These are phyloP conservation scores for Quercus gilva DNA, from an alignment of 306 rosid genomes.

Conservation along the genomic window DNA sequence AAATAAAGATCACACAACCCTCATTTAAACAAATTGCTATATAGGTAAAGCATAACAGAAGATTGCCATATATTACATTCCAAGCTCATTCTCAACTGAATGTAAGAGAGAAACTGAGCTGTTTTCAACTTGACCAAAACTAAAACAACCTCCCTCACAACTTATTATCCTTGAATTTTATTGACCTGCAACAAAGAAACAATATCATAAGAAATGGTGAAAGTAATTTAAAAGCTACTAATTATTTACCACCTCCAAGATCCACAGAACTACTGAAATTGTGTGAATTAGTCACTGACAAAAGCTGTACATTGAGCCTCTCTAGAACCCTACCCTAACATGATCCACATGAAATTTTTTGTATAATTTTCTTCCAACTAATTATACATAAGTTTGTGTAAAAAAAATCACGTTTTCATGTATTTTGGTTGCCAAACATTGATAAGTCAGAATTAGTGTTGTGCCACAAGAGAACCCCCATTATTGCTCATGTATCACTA, in stretches of 20 bases:
- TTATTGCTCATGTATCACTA: too few species aligned
- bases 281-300: neutral
- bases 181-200: constrained; percentile 40
- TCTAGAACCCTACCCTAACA: too few species aligned
- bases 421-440: too few species aligned
- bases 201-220: neutral
- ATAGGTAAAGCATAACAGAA: constrained; percentile 4
- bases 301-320: too few species aligned
- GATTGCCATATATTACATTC: constrained; percentile 18
- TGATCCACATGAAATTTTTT: too few species aligned
- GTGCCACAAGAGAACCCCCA: too few species aligned
- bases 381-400: too few species aligned
- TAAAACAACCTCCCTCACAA: neutral
- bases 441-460: too few species aligned
- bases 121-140: neutral
- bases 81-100: constrained; percentile 12
- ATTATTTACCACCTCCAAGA: neutral
- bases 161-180: constrained; percentile 44
- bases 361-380: too few species aligned
- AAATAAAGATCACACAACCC: neutral
- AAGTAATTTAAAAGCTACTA: neutral
- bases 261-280: neutral
- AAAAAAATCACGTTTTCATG: too few species aligned
- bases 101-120: constrained; percentile 3
- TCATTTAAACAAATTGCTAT: neutral